Evolutionary conservation across 2,329 filamentous ascomycete genomes (phyloP).

Genomic region (Trichoderma sp.): DNA sequence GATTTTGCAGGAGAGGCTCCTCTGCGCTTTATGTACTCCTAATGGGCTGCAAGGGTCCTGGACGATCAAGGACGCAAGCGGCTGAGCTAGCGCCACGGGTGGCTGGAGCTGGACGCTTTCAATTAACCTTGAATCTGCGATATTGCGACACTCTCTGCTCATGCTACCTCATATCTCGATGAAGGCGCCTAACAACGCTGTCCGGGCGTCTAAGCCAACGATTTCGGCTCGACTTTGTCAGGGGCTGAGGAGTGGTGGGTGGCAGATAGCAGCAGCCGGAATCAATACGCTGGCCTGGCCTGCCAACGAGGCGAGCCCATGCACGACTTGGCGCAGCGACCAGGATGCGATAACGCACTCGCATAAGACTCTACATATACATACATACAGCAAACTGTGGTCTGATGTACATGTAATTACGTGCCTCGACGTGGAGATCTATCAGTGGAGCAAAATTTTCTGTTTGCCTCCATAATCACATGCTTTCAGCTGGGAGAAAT

Average conservation of each 20-base stretch:
- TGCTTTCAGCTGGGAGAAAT: constrained; percentile 5
- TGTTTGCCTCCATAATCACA: constrained; percentile 22
- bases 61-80: constrained; percentile 31
- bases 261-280: constrained; percentile 11
- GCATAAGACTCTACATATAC: not conserved
- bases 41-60: constrained; percentile 10
- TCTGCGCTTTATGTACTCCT: constrained; percentile 25
- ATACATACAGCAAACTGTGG: constrained; percentile 2
- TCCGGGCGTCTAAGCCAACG: not conserved
- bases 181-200: not conserved
- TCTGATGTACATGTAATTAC: constrained; percentile 15
- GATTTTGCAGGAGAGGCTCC: constrained; percentile 20
- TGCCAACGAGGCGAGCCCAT: not conserved
- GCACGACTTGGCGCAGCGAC: not conserved
- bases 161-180: constrained; percentile 6
- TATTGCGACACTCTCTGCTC: constrained; percentile 29
- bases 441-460: constrained; percentile 19
- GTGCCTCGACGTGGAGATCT: constrained; percentile 18
- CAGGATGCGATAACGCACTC: constrained; percentile 12
- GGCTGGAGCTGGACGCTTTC: constrained; percentile 10
- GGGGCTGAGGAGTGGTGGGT: not conserved
- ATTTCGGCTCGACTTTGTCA: not conserved
- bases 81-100: constrained; percentile 21
- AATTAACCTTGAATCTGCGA: not conserved
- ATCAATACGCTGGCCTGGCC: not conserved